These are phyloP conservation scores for Trifolium repens DNA, from an alignment of 306 rosid species.

Conservation along the genomic window DNA sequence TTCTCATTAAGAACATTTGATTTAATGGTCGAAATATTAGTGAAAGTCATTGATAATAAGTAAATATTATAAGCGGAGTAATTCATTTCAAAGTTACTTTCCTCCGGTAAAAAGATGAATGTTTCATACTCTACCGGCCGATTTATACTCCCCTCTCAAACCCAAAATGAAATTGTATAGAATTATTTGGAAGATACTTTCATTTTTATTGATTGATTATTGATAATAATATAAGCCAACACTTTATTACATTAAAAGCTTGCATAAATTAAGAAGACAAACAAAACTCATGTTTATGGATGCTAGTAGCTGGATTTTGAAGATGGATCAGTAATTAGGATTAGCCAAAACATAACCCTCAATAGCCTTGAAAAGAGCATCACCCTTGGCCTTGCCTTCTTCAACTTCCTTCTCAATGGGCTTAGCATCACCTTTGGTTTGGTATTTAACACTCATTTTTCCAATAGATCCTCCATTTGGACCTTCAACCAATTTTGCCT, in stretches of 20 bases:
- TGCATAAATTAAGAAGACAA: not conserved
- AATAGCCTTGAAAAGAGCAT: conserved; percentile 49
- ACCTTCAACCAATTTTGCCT: conserved; percentile 38
- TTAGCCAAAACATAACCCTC: conserved; percentile 49
- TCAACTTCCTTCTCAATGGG: not conserved
- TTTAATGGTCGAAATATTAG: no score
- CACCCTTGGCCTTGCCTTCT: conserved; percentile 45
- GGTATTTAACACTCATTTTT: conserved; percentile 20
- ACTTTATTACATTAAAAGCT: not conserved
- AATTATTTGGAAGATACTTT: not conserved
- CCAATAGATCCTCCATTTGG: conserved; percentile 46
- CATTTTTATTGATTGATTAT: not conserved
- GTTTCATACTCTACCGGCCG: no score
- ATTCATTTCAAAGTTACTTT: no score
- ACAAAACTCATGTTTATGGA: not conserved
- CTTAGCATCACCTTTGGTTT: conserved; percentile 43
- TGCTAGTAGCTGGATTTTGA: not conserved
- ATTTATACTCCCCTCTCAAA: no score
- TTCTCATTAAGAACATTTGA: no score
- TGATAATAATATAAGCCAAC: not conserved
- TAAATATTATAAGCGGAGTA: no score
- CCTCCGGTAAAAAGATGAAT: no score
- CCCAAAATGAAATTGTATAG: no score
- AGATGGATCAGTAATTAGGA: conserved; percentile 27
- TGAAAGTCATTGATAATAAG: no score